Conservation (phyloP, 495 filamentous ascomycete species). For the Monascus purpureus region DNA sequence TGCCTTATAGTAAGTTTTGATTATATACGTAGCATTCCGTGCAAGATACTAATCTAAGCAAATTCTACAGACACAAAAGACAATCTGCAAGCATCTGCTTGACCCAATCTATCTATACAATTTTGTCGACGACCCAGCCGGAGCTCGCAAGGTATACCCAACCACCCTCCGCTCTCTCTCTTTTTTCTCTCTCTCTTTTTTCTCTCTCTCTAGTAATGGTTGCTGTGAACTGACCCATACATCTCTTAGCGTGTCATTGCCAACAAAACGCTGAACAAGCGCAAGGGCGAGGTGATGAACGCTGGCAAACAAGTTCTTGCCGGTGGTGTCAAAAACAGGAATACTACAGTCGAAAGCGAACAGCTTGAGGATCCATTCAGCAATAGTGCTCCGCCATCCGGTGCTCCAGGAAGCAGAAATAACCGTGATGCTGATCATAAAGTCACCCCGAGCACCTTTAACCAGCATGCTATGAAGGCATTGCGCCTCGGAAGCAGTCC, state of each 20-base stretch:
- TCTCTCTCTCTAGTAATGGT: not conserved
- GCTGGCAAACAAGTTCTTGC: slow-evolving; percentile 6
- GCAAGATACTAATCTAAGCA: not conserved
- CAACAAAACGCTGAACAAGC: slow-evolving; percentile 13
- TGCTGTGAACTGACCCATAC: too few species aligned
- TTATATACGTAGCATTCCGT: not conserved
- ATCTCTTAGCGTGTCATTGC: slow-evolving; percentile 6
- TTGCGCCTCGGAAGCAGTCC: not conserved
- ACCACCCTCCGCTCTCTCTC: too few species aligned
- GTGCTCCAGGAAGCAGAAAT: too few species aligned
- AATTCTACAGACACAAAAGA: slow-evolving; percentile 13
- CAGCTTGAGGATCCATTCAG: not conserved
- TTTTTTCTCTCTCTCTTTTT: not conserved
- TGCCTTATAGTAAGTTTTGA: slow-evolving; percentile 1
- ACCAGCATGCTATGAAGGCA: not conserved
- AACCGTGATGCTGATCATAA: not conserved
- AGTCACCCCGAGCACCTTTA: not conserved
- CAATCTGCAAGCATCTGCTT: slow-evolving; percentile 26
- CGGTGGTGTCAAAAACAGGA: not conserved
- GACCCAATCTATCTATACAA: slow-evolving; percentile 13
- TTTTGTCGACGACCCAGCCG: slow-evolving; percentile 21
- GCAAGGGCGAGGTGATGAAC: slow-evolving; percentile 10
- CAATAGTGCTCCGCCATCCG: not conserved
- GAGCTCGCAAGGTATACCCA: slow-evolving; percentile 4
- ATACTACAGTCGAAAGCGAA: not conserved